Conservation (phyloP, 345 rosid species). For the Garcia nutans region DNA sequence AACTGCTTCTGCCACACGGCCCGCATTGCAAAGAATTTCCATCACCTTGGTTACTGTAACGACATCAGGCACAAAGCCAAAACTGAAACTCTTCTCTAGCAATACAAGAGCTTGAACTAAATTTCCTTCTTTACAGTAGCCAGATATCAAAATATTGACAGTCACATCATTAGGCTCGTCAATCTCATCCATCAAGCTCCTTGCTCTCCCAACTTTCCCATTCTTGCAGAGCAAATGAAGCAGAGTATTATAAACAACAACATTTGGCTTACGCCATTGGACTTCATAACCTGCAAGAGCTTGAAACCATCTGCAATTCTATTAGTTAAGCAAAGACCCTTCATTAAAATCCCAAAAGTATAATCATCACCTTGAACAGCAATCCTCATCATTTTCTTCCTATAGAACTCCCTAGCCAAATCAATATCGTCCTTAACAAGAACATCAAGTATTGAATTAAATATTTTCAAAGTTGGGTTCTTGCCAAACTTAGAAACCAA, state of each 20-base stretch:
- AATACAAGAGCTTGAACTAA: slow-evolving; percentile 69
- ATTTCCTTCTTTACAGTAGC: slow-evolving; percentile 64
- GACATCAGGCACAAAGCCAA: slow-evolving; percentile 62
- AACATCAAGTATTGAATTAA: slow-evolving; percentile 70
- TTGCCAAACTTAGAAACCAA: slow-evolving; percentile 46
- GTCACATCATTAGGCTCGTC: slow-evolving; percentile 67
- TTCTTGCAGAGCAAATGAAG: slow-evolving; percentile 70
- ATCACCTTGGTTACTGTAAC: slow-evolving; percentile 69
- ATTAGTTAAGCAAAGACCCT: slow-evolving; percentile 88
- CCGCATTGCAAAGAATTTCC: slow-evolving; percentile 56
- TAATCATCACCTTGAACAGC: slow-evolving; percentile 74
- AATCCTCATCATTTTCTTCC: slow-evolving; percentile 67
- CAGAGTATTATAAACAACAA: slow-evolving; percentile 71
- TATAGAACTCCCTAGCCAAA: slow-evolving; percentile 74
- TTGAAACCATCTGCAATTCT: slow-evolving; percentile 79
- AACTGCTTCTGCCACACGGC: slow-evolving; percentile 66
- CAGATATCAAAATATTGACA: slow-evolving; percentile 72
- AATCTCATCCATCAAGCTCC: slow-evolving; percentile 77
- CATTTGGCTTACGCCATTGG: slow-evolving; percentile 47
- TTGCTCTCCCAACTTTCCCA: slow-evolving; percentile 79
- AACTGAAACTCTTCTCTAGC: slow-evolving; percentile 69
- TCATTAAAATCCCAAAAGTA: slow-evolving; percentile 84
- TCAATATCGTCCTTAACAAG: slow-evolving; percentile 83
- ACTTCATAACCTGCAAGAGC: slow-evolving; percentile 74
- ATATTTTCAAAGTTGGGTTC: slow-evolving; percentile 63